A percentile compares a stretch with the other conserved stretches of the same genome.
phyloP scores from a whole-genome alignment of 164 flowering plant species.

The Magnolia sinica region DNA sequence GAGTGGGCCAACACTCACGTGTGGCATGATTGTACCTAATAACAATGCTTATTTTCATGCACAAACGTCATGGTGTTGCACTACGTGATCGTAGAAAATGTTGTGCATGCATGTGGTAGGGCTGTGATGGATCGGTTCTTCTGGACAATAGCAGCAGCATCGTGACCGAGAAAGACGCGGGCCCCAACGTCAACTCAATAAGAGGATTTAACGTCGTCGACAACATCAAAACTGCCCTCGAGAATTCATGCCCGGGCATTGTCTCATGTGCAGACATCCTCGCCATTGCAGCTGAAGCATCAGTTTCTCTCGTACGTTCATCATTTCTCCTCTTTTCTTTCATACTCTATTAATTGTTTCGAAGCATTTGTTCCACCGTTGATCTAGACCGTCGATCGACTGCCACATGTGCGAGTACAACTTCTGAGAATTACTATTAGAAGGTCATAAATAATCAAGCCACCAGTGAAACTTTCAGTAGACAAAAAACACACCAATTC shows the following conservation, averaged over 20 bases:
- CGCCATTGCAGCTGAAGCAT: slow-evolving; percentile 34
- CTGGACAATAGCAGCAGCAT: slow-evolving; percentile 29
- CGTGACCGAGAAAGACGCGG: slow-evolving; percentile 35
- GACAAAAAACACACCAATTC: too few relatives aligned
- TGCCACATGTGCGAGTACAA: too few relatives aligned
- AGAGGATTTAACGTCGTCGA: slow-evolving; percentile 37
- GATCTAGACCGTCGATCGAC: too few relatives aligned
- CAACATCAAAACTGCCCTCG: slow-evolving; percentile 31
- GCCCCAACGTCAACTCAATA: slow-evolving; percentile 22
- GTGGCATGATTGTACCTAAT: too few relatives aligned
- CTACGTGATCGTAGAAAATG: too few relatives aligned
- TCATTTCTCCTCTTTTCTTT: background rate
- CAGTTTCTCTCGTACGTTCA: slow-evolving; percentile 28
- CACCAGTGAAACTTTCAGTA: too few relatives aligned
- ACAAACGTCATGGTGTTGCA: too few relatives aligned
- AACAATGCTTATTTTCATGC: too few relatives aligned
- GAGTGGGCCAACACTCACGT: too few relatives aligned
- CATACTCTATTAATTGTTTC: background rate
- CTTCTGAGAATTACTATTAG: too few relatives aligned
- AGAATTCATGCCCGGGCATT: slow-evolving; percentile 30
- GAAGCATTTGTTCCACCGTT: too few relatives aligned
- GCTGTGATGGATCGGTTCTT: slow-evolving; percentile 36
- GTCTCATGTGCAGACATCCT: slow-evolving; percentile 53
- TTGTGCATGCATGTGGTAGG: slow-evolving; percentile 12
- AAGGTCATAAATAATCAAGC: too few relatives aligned